Base-by-base conservation (phyloP, 2,329 filamentous ascomycete genomes). In the Graphilbum ipis-grandicollis region DNA sequence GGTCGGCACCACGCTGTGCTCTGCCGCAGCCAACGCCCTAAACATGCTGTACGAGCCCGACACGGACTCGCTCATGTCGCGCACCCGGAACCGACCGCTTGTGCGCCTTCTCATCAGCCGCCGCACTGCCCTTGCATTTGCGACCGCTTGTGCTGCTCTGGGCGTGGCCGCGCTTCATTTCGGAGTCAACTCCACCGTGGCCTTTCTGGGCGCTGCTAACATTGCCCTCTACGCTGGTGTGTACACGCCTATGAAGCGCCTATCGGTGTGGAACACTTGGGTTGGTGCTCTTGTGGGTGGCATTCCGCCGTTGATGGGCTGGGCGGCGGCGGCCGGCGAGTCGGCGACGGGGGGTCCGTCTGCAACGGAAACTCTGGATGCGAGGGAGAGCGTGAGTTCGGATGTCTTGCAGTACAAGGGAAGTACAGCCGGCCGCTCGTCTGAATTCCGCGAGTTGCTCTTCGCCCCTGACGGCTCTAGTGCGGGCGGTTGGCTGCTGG, bases 41-140 rank as follows among this genome's bases (percentile, higher is more conserved):
- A 98, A 98, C 57, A 98, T 98, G 90, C 74, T 94, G 40, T 85
- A 94, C 57, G 90, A 98, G 57, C 81, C 77, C 9, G 67, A 76
- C 41, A 86, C 86, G 51, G 90, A 98, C 55, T 83, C 85, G 33
- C 75, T 80, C 49, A 98, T 98, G 90, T 76, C 71, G 26, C 75
- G 90, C n/a, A 98, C 90, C 2, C 71, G 83, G 21, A 94, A 94
- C 48, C 63, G 90, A 5, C 90, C 90, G 0, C 65, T 98, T 1
- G 90, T 94, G 4, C 72, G 90, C 34, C 74, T 75, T 8, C 70
- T 98, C 2, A 64, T 98, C 30, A 76, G 74, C 26, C 66, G 66
- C 5, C 70, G 75, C 21, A 72, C 69, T 15, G 90, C 90, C 4
- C 58, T 82, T 3, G 46, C 79, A 14, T 98, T 96, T 52, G 90